phyloP scores from a whole-genome alignment of 345 rosid species.

The Salix udensis region DNA sequence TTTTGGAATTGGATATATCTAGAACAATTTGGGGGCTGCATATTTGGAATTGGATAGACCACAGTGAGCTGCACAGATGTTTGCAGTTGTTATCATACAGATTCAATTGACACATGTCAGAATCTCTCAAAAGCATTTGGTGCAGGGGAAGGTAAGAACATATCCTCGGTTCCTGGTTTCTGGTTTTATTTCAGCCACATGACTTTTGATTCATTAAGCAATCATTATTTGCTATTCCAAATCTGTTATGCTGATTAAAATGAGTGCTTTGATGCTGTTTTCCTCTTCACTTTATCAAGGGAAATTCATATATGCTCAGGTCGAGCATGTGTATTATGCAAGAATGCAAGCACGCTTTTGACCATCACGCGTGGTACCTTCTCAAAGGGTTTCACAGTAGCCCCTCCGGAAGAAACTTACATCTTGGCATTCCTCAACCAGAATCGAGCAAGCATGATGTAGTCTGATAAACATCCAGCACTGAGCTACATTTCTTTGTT shows the following conservation, averaged over 20 bases:
- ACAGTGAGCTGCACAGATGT: conserved; percentile 91
- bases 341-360: neutral
- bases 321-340: neutral
- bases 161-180: neutral
- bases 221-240: conserved; percentile 9
- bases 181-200: neutral
- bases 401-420: conserved; percentile 16
- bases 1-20: conserved; percentile 86
- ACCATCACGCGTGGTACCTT: neutral
- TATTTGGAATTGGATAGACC: conserved; percentile 88
- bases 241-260: neutral
- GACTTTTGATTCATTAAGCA: neutral
- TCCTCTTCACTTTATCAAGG: neutral
- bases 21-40: conserved; percentile 91
- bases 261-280: neutral
- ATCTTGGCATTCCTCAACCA: conserved; percentile 14
- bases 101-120: conserved; percentile 87
- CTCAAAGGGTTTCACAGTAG: neutral
- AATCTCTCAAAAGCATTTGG: conserved; percentile 87
- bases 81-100: conserved; percentile 87
- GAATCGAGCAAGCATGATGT: conserved; percentile 5
- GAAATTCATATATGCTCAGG: neutral
- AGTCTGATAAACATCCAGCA: neutral
- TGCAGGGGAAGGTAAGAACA: conserved; percentile 69
- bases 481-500: neutral